A percentile compares a stretch with the other conserved stretches of the same genome.
Conservation (phyloP, 2,329 filamentous ascomycete species). For the Corniculantispora saksenae region DNA sequence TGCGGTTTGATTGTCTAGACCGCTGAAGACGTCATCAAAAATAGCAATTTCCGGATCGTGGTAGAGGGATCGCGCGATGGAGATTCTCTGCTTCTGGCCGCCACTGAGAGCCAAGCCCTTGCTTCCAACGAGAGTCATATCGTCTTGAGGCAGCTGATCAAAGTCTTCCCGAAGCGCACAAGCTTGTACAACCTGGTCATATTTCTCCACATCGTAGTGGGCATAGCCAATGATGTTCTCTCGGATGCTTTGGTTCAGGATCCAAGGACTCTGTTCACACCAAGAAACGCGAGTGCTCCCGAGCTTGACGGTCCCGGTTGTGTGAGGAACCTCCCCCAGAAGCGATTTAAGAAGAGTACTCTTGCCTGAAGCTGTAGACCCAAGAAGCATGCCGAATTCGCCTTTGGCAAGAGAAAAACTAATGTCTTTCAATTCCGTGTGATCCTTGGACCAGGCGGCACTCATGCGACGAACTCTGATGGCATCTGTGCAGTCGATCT, state of each 20-base stretch:
- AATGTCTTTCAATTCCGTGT: constrained; percentile 32
- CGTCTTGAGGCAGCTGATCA: constrained; percentile 29
- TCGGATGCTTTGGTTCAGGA: constrained; percentile 36
- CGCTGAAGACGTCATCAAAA: constrained; percentile 9
- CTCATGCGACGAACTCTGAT: constrained; percentile 27
- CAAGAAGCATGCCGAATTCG: constrained; percentile 42
- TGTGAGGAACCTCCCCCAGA: constrained; percentile 33
- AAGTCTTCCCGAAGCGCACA: constrained; percentile 30
- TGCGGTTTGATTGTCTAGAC: constrained; percentile 37
- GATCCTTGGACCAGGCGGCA: constrained; percentile 38
- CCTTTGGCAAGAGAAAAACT: constrained; percentile 33
- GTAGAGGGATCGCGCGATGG: constrained; percentile 1
- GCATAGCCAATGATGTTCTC: constrained; percentile 38
- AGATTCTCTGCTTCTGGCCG: constrained; percentile 32
- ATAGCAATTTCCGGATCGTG: not conserved
- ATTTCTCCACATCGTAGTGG: constrained; percentile 28
- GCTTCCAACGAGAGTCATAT: constrained; percentile 32
- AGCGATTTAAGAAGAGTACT: constrained; percentile 36
- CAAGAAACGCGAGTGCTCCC: constrained; percentile 26
- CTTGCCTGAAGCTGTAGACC: constrained; percentile 41
- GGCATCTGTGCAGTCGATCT: not conserved
- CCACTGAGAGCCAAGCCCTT: constrained; percentile 36
- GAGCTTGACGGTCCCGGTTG: constrained; percentile 25
- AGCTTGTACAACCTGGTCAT: constrained; percentile 26
- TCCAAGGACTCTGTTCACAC: constrained; percentile 39